These are phyloP conservation scores for Gymnopilus junonius DNA, from an alignment of 768 basidiomycete species.

Conservation along the genomic window DNA sequence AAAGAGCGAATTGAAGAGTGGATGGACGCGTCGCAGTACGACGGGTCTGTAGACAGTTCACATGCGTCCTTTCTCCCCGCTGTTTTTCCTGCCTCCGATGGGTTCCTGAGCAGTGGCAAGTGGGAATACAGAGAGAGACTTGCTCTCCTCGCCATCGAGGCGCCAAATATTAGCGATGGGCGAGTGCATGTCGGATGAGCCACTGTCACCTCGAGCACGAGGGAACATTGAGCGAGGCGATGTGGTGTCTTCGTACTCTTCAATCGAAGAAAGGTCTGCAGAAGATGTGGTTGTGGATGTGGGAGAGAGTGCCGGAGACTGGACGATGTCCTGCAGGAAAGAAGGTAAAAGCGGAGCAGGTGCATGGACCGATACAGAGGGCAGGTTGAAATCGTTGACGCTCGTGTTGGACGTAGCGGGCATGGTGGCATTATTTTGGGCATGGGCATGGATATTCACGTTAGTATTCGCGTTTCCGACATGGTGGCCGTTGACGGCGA, in stretches of 20 bases:
- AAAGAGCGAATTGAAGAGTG: neutral
- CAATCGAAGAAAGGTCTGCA: constrained; percentile 66
- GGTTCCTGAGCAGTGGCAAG: constrained; percentile 40
- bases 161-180: constrained; percentile 68
- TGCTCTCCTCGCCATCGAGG: constrained; percentile 73
- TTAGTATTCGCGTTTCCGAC: neutral
- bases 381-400: constrained; percentile 13
- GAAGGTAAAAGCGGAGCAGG: constrained; percentile 70
- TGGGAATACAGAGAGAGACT: constrained; percentile 53
- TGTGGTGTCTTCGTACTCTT: constrained; percentile 53
- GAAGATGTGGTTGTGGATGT: constrained; percentile 60
- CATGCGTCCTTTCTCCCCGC: constrained; percentile 36
- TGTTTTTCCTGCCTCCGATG: constrained; percentile 37
- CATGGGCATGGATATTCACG: neutral
- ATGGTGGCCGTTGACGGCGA: neutral
- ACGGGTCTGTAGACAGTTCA: constrained; percentile 11
- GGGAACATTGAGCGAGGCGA: constrained; percentile 33
- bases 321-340: constrained; percentile 76
- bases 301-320: constrained; percentile 68
- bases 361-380: constrained; percentile 35
- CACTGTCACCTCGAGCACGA: constrained; percentile 30
- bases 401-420: constrained; percentile 11
- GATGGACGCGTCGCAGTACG: constrained; percentile 1
- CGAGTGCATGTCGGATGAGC: constrained; percentile 22
- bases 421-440: neutral